phyloP scores from a whole-genome alignment of 2,329 filamentous ascomycete genomes.

The Penicillium freii region DNA sequence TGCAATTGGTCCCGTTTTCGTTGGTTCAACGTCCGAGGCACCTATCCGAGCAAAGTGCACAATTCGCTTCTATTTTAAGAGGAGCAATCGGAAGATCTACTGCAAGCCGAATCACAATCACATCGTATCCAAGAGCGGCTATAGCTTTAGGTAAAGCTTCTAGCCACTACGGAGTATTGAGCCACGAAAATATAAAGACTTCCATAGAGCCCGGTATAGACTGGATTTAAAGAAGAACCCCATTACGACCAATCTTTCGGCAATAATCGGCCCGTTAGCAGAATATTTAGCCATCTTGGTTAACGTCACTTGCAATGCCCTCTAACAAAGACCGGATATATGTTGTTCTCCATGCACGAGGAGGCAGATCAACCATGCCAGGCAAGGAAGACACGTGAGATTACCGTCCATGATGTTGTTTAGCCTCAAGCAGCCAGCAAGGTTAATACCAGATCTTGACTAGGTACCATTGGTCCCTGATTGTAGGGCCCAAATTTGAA shows the following conservation, averaged over 20 bases:
- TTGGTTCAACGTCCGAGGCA: background rate
- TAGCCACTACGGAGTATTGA: background rate
- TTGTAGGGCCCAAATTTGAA: conserved; percentile 41
- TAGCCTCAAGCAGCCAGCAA: background rate
- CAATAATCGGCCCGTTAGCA: background rate
- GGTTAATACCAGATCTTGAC: background rate
- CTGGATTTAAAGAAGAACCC: background rate
- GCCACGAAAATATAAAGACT: background rate
- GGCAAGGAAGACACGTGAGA: conserved; percentile 30
- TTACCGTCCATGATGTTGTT: background rate
- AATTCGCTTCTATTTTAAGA: background rate
- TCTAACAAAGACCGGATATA: conserved; percentile 35
- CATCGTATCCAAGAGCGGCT: background rate
- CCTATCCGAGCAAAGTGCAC: background rate
- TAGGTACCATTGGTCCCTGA: conserved; percentile 43
- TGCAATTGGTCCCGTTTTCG: background rate
- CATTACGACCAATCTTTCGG: background rate
- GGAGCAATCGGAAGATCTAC: background rate
- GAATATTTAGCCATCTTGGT: background rate
- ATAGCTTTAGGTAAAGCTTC: background rate
- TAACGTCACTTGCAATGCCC: background rate
- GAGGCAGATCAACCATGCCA: conserved; percentile 24
- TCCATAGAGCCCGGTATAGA: background rate
- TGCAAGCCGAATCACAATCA: conserved; percentile 1
- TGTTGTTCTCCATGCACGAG: conserved; percentile 30